Evolutionary conservation across 2,329 filamentous ascomycete species (phyloP).

Genomic region (Trichoderma brevicompactum): DNA sequence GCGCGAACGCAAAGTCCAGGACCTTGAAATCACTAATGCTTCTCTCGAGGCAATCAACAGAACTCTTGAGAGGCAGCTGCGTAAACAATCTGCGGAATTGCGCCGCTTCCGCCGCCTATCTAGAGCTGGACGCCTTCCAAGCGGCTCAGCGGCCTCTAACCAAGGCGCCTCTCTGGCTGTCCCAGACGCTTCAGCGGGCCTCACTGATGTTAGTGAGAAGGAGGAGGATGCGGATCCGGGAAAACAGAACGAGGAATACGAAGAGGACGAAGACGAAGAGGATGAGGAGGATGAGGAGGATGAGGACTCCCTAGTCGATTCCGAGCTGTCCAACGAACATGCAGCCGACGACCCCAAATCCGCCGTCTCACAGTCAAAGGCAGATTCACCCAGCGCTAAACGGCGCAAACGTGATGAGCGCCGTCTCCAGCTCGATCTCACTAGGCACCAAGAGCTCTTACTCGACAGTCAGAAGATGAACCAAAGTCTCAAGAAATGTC

Average conservation of each 20-base stretch:
- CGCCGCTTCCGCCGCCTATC: constrained; percentile 85
- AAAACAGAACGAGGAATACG: constrained; percentile 46
- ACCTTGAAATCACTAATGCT: constrained; percentile 95
- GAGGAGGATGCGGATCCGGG: constrained; percentile 33
- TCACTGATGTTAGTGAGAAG: constrained; percentile 56
- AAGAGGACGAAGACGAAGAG: constrained; percentile 50
- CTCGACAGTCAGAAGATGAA: constrained; percentile 94
- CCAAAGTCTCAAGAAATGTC: constrained; percentile 85
- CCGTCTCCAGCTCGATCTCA: constrained; percentile 80
- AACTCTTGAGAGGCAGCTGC: constrained; percentile 85
- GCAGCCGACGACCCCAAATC: constrained; percentile 33
- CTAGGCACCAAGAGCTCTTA: constrained; percentile 86
- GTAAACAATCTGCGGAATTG: constrained; percentile 87
- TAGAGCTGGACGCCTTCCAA: constrained; percentile 74
- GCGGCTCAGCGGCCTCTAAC: constrained; percentile 54
- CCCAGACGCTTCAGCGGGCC: constrained; percentile 49
- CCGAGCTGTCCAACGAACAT: constrained; percentile 51
- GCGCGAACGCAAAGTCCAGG: constrained; percentile 90
- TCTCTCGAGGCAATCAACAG: constrained; percentile 94
- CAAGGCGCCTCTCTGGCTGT: constrained; percentile 50
- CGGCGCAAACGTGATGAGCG: constrained; percentile 78
- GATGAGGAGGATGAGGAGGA: constrained; percentile 49
- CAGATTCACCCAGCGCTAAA: constrained; percentile 48
- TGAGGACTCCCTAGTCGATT: constrained; percentile 58
- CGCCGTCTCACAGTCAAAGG: constrained; percentile 34